Conservation (phyloP, 805 yeast genomes). For the Ogataea chonburiensis region DNA sequence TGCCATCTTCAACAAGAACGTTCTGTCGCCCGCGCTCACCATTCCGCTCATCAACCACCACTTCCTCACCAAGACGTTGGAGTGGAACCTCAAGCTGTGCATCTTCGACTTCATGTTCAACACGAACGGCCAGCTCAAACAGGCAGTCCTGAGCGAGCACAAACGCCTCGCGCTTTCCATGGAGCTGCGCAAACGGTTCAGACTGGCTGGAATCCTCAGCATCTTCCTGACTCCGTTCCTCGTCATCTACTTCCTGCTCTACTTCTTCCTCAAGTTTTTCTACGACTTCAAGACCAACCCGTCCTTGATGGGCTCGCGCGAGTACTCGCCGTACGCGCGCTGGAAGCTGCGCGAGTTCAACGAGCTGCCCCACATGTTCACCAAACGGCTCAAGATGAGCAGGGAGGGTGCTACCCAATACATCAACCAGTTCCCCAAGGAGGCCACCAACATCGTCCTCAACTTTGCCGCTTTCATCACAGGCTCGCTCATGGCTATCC, state of each 20-base stretch:
- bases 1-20: conserved; percentile 78
- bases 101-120: conserved; percentile 84
- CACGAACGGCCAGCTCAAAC: conserved; percentile 76
- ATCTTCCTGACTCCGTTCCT: conserved; percentile 82
- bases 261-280: conserved; percentile 87
- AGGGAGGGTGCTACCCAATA: conserved; percentile 78
- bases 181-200: conserved; percentile 75
- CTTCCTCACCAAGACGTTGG: conserved; percentile 79
- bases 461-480: conserved; percentile 69
- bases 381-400: conserved; percentile 73
- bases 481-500: conserved; percentile 87
- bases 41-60: conserved; percentile 28
- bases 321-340: conserved; percentile 90
- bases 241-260: conserved; percentile 74
- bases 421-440: conserved; percentile 89
- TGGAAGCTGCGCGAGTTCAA: conserved; percentile 95
- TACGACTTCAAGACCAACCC: conserved; percentile 92
- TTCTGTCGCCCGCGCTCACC: conserved; percentile 65
- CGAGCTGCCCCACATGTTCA: conserved; percentile 87
- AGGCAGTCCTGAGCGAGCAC: conserved; percentile 64
- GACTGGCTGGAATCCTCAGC: conserved; percentile 84
- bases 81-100: conserved; percentile 91
- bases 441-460: conserved; percentile 53
- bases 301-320: conserved; percentile 74
- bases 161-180: conserved; percentile 64